Percentiles rank a stretch among this genome's conserved stretches.
These are phyloP conservation scores for Barbarea vulgaris DNA, from an alignment of 345 rosid genomes.

Conservation along the genomic window DNA sequence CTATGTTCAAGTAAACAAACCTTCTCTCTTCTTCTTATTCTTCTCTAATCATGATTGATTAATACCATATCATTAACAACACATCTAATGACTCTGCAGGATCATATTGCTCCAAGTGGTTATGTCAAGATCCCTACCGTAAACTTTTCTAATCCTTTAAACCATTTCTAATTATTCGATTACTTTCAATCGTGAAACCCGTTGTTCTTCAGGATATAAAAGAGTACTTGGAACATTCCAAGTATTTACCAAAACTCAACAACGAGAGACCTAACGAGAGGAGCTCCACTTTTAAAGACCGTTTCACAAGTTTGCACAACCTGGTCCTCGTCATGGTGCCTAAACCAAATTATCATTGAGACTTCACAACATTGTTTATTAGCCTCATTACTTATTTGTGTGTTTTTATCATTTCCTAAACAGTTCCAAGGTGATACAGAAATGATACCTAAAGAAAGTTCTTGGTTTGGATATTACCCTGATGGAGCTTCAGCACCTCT, in stretches of 20 bases:
- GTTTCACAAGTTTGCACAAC: constrained; percentile 72
- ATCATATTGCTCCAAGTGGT: constrained; percentile 39
- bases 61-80: not conserved
- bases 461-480: constrained; percentile 89
- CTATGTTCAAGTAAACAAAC: constrained; percentile 33
- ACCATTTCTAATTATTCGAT: not conserved
- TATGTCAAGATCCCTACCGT: constrained; percentile 34
- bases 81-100: constrained; percentile 27
- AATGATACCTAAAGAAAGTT: constrained; percentile 80
- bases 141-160: constrained; percentile 9
- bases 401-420: constrained; percentile 16
- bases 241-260: constrained; percentile 82
- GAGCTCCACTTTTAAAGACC: constrained; percentile 63
- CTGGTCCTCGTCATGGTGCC: constrained; percentile 90
- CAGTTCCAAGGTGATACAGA: constrained; percentile 73
- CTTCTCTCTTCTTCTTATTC: not conserved
- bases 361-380: not conserved
- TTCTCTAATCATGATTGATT: constrained; percentile 2
- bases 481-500: constrained; percentile 73
- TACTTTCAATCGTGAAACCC: not conserved
- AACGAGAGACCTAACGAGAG: constrained; percentile 70
- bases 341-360: not conserved
- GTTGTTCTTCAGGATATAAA: constrained; percentile 8
- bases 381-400: not conserved
- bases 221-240: constrained; percentile 51